Conservation (phyloP, 306 rosid species). For the Vigna unguiculata region DNA sequence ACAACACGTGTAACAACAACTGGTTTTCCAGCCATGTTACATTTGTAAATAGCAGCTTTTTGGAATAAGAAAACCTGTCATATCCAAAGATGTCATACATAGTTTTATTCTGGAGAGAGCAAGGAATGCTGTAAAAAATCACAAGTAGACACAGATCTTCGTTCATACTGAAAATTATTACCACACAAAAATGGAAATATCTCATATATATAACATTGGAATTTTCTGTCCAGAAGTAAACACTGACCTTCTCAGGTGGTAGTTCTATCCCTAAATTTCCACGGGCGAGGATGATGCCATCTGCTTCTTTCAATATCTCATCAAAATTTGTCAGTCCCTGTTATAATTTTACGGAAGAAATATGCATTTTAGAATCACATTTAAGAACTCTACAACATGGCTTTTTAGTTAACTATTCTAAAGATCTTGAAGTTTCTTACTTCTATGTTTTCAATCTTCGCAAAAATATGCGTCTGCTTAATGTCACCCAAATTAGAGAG, state of each 20-base stretch:
- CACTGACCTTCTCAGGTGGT: slow-evolving; percentile 91
- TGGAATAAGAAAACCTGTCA: slow-evolving; percentile 89
- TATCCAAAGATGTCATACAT: slow-evolving; percentile 29
- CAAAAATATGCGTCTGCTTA: slow-evolving; percentile 78
- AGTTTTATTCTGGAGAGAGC: background rate
- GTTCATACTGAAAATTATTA: background rate
- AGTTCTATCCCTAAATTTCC: slow-evolving; percentile 94
- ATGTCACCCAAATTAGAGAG: slow-evolving; percentile 56
- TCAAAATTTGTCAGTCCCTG: slow-evolving; percentile 85
- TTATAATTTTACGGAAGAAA: slow-evolving; percentile 33
- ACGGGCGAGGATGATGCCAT: slow-evolving; percentile 81
- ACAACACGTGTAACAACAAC: slow-evolving; percentile 98
- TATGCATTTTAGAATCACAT: slow-evolving; percentile 34
- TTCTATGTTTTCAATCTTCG: slow-evolving; percentile 85
- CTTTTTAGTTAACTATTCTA: slow-evolving; percentile 7
- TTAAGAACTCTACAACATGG: slow-evolving; percentile 4
- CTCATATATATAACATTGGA: slow-evolving; percentile 15
- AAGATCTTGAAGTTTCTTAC: slow-evolving; percentile 48
- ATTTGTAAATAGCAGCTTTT: slow-evolving; percentile 94
- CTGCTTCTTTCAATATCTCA: slow-evolving; percentile 88
- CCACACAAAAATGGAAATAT: slow-evolving; percentile 26
- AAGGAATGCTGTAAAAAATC: slow-evolving; percentile 14
- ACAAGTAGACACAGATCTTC: slow-evolving; percentile 12
- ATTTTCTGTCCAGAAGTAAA: slow-evolving; percentile 30
- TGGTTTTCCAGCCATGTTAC: slow-evolving; percentile 99